Base-by-base conservation (phyloP, 2,329 filamentous ascomycete genomes). In the Fusarium domesticum region DNA sequence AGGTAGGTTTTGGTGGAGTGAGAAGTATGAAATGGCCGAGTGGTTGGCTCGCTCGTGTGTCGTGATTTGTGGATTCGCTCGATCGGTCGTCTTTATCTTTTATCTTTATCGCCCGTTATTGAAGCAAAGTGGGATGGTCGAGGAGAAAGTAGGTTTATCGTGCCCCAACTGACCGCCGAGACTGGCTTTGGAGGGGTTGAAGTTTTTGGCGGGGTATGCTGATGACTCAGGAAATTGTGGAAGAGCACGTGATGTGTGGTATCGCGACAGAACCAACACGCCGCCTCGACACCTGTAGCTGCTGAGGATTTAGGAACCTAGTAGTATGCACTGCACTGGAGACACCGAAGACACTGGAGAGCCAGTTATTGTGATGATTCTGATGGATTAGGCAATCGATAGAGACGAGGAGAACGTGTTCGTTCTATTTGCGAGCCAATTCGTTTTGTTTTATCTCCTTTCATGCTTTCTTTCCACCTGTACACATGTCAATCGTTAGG, bases 201-300 rank as follows among this genome's bases (percentile, higher is more conserved):
- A 53, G 45, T 42, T 44, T 58, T 58, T 57, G 56, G 54, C 50
- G 56, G 56, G 56, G 53, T 56, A 38, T n/a, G n/a, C 50, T 39
- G 42, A 58, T 58, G 55, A 58, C 52, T 58, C 55, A 56, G 53
- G 45, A 42, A 42, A 43, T 1, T 28, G 6, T 30, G 28, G 36
- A 4, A 10, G 18, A 19, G 18, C 54, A 56, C 54, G 54, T 56
- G 54, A 56, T 39, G 10, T 5, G 6, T 3, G 14, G 30, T 28
- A 12, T 8, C 23, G 23, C 23, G 23, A 10, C 23, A 10, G 7
- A 4, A 28, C 23, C 7, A 8, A 28, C 7, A 28, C 4, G 14
- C 10, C 14, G 7, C 23, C 7, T 28, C 8, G 7, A 28, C 10
- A 23, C 20, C n/a, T n/a, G n/a, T n/a, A n/a, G n/a, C n/a, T n/a